These are phyloP conservation scores for Galeopsis tetrahit DNA, from an alignment of 257 asterid species.

Conservation along the genomic window DNA sequence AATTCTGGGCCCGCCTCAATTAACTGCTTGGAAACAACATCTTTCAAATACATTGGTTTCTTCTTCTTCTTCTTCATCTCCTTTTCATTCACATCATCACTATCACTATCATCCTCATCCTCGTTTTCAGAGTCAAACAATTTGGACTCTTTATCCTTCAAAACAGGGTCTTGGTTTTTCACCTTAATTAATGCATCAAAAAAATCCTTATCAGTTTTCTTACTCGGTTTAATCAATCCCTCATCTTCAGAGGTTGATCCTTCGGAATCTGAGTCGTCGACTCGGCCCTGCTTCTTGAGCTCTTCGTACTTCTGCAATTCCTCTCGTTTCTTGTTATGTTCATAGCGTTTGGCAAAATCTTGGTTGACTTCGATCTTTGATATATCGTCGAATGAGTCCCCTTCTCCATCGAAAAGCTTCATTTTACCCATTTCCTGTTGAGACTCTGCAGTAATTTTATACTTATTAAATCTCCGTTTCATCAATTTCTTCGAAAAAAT, in stretches of 20 bases:
- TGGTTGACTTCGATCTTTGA: slow-evolving; percentile 65
- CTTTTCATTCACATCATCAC: slow-evolving; percentile 25
- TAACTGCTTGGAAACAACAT: slow-evolving; percentile 68
- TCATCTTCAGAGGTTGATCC: slow-evolving; percentile 50
- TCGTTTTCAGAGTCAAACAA: slow-evolving; percentile 63
- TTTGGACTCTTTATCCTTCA: slow-evolving; percentile 60
- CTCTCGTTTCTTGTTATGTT: slow-evolving; percentile 83
- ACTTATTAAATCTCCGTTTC: not conserved
- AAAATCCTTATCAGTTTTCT: slow-evolving; percentile 49
- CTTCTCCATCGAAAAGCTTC: slow-evolving; percentile 59
- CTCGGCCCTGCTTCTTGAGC: slow-evolving; percentile 67
- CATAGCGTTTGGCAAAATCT: slow-evolving; percentile 73
- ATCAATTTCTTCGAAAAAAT: too few relatives aligned
- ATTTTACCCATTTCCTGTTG: slow-evolving; percentile 36
- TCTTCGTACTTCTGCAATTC: slow-evolving; percentile 69
- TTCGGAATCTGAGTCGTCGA: slow-evolving; percentile 50
- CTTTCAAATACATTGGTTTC: slow-evolving; percentile 79
- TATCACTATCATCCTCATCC: slow-evolving; percentile 16
- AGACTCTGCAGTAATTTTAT: not conserved
- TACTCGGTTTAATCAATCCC: slow-evolving; percentile 36
- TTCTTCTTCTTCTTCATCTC: slow-evolving; percentile 38
- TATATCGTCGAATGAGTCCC: slow-evolving; percentile 38
- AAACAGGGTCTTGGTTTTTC: slow-evolving; percentile 62
- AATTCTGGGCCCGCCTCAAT: slow-evolving; percentile 75
- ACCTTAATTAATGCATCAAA: slow-evolving; percentile 67